phyloP scores from a whole-genome alignment of 768 basidiomycete genomes.

The Pholiota conissans region DNA sequence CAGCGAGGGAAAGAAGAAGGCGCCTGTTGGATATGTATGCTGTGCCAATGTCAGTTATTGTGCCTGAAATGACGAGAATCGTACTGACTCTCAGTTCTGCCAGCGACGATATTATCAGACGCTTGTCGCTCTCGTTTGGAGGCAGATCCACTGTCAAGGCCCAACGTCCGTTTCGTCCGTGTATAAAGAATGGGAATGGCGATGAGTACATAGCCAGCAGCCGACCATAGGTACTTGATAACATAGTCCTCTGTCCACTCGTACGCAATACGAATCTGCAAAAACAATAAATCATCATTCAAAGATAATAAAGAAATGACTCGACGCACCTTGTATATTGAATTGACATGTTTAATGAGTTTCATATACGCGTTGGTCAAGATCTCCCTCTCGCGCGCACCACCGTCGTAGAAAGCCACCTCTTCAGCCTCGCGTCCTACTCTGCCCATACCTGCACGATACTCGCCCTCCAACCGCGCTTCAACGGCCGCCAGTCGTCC shows the following conservation, averaged over 20 bases:
- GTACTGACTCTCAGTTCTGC: constrained; percentile 46
- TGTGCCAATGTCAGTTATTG: constrained; percentile 12
- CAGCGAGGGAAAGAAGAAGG: constrained; percentile 89
- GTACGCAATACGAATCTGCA: constrained; percentile 83
- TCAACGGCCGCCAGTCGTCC: constrained; percentile 87
- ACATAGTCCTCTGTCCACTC: constrained; percentile 98
- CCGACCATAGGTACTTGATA: constrained; percentile 96
- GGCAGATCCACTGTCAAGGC: background rate
- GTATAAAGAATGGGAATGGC: constrained; percentile 87
- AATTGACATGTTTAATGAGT: constrained; percentile 87
- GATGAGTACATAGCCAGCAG: constrained; percentile 88
- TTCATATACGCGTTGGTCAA: constrained; percentile 74
- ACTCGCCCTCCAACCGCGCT: constrained; percentile 88
- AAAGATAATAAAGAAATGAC: background rate
- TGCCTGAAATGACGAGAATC: background rate
- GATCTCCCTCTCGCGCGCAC: constrained; percentile 78
- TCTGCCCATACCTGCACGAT: constrained; percentile 81
- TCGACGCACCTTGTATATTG: constrained; percentile 77
- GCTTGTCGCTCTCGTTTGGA: constrained; percentile 5
- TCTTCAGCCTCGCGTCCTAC: constrained; percentile 91
- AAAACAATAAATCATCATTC: background rate
- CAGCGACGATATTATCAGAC: constrained; percentile 42
- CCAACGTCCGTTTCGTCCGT: constrained; percentile 40
- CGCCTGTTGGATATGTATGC: constrained; percentile 92
- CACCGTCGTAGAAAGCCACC: constrained; percentile 96